Evolutionary conservation across 2,329 filamentous ascomycete genomes (phyloP), one percentile per base, ranked within the genome.

Genomic region (Laburnicola sp.): DNA sequence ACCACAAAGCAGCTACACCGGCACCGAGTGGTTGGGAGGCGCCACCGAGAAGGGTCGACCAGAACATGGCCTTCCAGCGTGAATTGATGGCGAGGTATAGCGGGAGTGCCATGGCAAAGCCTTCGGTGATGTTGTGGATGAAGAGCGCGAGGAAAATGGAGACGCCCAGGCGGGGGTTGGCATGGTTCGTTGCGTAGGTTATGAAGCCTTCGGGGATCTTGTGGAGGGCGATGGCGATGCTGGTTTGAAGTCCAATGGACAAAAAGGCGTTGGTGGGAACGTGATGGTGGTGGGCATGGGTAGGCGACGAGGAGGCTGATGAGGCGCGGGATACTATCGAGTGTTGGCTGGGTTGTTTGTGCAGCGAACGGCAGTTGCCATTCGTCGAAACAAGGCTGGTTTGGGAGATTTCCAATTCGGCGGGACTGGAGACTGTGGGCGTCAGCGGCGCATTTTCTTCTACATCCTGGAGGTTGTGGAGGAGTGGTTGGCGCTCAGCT

Each of bases 61-160:
- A 95, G 52, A 88, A 74, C 76, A 97, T 94, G 16, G 94, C 93
- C 63, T 86, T 87, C 68, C 84, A 77, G 39, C 91, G 87, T 51
- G 86, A 93, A 55, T 87, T 83, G 28, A 97, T 83, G 1, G 94
- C 94, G 65, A 99, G 88, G 73, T 96, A 99, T 0, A 99, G 80
- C 0, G 94, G 94, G 0, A 99, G 77, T 0, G 91, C 91, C 82
- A 99, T 88, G 55, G 92, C 90, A 69, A 97, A 97, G 1, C 94
- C 94, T 76, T 99, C 94, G 26, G 91, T 92, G 65, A 99, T 96
- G 75, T 97, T 99, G 80, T 99, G 94, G 52, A 99, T 93, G 69
- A 96, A 96, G 6, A 99, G 82, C 0, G 94, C 93, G 72, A 97
- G 83, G 75, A 99, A 99, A 48, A 99, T 91, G 45, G 89, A 88